These are phyloP conservation scores for Oryza brachyantha DNA, from an alignment of 176 grass and related monocot genomes.

Conservation along the genomic window DNA sequence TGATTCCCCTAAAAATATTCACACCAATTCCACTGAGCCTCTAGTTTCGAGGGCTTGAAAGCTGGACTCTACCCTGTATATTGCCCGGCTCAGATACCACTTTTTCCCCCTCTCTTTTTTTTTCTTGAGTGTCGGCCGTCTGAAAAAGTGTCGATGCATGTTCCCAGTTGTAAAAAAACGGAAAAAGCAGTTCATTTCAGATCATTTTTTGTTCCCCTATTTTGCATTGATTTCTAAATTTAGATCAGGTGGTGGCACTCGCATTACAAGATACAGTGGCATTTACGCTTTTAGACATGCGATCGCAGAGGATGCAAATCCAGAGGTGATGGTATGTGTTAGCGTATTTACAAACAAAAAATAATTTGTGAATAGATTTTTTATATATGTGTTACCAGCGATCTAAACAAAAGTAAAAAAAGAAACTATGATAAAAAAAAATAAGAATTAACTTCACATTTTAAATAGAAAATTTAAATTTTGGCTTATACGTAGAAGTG, in stretches of 20 bases:
- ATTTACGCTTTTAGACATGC: neutral
- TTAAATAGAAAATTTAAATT: no score
- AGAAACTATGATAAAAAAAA: no score
- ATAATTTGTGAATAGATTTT: no score
- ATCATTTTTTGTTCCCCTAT: neutral
- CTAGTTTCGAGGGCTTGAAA: conserved; percentile 4
- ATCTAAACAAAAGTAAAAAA: no score
- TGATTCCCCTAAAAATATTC: conserved; percentile 41
- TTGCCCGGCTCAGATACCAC: neutral
- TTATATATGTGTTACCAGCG: no score
- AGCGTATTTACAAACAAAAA: no score
- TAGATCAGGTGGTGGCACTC: neutral
- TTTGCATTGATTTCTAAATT: neutral
- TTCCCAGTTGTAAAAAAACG: neutral
- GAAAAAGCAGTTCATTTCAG: neutral
- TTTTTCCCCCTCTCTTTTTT: neutral
- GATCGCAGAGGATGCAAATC: neutral
- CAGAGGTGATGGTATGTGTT: no score
- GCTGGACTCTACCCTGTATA: neutral
- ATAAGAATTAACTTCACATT: no score
- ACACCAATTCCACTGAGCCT: conserved; percentile 31
- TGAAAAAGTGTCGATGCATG: neutral
- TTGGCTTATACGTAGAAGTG: no score
- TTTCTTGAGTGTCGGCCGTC: neutral
- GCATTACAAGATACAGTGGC: neutral